Conservation (phyloP, 164 flowering plant genomes). For the Tetracentron sinense region DNA sequence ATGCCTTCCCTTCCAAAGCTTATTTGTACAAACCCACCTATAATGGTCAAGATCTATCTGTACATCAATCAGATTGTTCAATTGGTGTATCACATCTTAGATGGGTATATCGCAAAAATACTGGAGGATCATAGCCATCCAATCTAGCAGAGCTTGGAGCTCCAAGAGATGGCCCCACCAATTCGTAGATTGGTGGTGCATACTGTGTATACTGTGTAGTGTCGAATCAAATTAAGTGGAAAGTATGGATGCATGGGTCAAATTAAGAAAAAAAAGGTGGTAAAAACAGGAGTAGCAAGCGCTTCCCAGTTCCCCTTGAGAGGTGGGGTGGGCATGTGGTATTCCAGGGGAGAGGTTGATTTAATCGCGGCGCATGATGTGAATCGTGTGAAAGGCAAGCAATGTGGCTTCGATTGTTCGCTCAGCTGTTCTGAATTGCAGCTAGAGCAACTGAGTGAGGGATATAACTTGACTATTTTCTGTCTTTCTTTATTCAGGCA, state of each 20-base stretch:
- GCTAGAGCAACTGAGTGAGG: slow-evolving; percentile 28
- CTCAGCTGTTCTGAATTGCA: slow-evolving; percentile 41
- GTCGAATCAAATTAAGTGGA: too few relatives aligned
- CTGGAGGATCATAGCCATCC: too few relatives aligned
- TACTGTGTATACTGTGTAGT: too few relatives aligned
- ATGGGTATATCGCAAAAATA: too few relatives aligned
- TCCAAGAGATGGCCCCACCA: too few relatives aligned
- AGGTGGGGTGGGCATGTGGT: slow-evolving; percentile 62
- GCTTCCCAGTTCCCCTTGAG: slow-evolving; percentile 51
- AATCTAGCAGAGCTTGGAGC: too few relatives aligned
- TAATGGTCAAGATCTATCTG: neutral
- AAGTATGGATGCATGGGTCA: neutral
- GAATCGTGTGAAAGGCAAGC: slow-evolving; percentile 47
- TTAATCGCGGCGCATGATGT: slow-evolving; percentile 47
- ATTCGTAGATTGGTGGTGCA: too few relatives aligned
- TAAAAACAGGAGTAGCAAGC: slow-evolving; percentile 27
- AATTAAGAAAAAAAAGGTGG: neutral
- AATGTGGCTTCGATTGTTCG: slow-evolving; percentile 27
- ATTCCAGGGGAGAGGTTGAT: slow-evolving; percentile 67
- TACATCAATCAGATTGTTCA: neutral
- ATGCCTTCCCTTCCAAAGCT: too few relatives aligned
- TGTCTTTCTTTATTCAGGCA: too few relatives aligned
- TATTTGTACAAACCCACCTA: too few relatives aligned
- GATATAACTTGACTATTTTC: too few relatives aligned
- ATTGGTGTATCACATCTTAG: too few relatives aligned